A percentile compares a stretch with the other conserved stretches of the same genome.
phyloP scores from a whole-genome alignment of 805 yeast species.

The Cyberlindnera japonica region DNA sequence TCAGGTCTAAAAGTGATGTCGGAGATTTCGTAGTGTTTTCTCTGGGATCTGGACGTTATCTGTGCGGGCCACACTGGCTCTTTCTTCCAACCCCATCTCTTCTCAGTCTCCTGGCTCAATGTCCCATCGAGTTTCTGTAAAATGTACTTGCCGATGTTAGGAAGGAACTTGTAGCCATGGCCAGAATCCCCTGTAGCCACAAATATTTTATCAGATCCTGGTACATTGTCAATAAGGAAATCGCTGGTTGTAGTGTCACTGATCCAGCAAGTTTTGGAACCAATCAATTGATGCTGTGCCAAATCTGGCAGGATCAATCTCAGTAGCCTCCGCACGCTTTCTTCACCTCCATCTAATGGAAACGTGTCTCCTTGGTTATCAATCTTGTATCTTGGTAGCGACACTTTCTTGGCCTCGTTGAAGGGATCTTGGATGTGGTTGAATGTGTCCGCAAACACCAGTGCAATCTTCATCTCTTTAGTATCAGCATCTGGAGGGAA shows the following conservation, averaged over 20 bases:
- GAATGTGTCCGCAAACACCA: constrained; percentile 28
- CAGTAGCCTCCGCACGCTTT: constrained; percentile 29
- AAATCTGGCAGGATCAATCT: constrained; percentile 38
- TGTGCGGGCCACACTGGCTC: constrained; percentile 18
- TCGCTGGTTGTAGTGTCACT: constrained; percentile 39
- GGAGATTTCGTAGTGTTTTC: constrained; percentile 20
- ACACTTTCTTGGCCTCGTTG: constrained; percentile 16
- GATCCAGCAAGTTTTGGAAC: constrained; percentile 40
- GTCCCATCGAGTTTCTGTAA: constrained; percentile 30
- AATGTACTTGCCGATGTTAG: constrained; percentile 44
- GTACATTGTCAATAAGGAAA: constrained; percentile 39
- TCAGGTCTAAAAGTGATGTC: constrained; percentile 13
- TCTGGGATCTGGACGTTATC: constrained; percentile 16
- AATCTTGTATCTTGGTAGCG: constrained; percentile 35
- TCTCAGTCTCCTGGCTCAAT: constrained; percentile 22
- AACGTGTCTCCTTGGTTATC: constrained; percentile 31
- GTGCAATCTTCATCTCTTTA: constrained; percentile 35
- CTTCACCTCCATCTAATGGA: constrained; percentile 31
- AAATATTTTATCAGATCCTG: constrained; percentile 29
- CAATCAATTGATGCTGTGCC: constrained; percentile 30
- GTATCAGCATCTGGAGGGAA: constrained; percentile 44
- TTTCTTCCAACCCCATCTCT: constrained; percentile 34
- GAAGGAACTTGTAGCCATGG: constrained; percentile 44
- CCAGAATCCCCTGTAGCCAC: constrained; percentile 50
- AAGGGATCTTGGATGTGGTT: constrained; percentile 24